Conservation (phyloP, 2,329 filamentous ascomycete species). For the Cyphellophora europaea region DNA sequence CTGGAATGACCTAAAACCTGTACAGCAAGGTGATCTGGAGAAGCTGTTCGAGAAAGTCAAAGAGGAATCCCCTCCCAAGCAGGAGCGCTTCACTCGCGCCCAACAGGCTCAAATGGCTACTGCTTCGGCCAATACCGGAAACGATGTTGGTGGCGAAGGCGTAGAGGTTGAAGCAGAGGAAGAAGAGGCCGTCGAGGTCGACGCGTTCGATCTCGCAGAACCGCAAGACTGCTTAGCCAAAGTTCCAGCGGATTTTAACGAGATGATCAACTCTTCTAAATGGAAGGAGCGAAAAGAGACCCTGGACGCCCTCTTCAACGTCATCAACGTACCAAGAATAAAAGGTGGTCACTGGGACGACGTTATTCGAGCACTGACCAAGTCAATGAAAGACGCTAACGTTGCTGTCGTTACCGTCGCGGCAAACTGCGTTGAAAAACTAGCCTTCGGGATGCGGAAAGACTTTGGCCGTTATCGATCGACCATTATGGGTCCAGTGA, state of each 20-base stretch:
- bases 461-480: constrained; percentile 72
- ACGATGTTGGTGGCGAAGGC: constrained; percentile 47
- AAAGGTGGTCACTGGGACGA: constrained; percentile 86
- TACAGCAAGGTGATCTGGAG: constrained; percentile 89
- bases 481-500: constrained; percentile 74
- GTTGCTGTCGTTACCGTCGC: constrained; percentile 88
- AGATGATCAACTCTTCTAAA: constrained; percentile 79
- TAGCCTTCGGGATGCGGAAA: constrained; percentile 76
- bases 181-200: constrained; percentile 57
- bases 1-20: constrained; percentile 89
- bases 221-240: constrained; percentile 79
- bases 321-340: constrained; percentile 77
- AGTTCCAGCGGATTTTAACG: constrained; percentile 70
- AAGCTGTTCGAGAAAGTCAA: constrained; percentile 91
- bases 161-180: constrained; percentile 49
- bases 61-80: constrained; percentile 75
- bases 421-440: constrained; percentile 80
- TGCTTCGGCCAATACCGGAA: constrained; percentile 52
- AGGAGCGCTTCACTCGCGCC: constrained; percentile 76
- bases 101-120: constrained; percentile 76
- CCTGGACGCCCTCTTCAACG: constrained; percentile 67
- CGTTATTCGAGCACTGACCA: constrained; percentile 72
- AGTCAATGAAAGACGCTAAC: constrained; percentile 98
- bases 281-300: constrained; percentile 98
- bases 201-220: constrained; percentile 70